These are phyloP conservation scores for Serendipita sp. DNA, from an alignment of 768 basidiomycete genomes.

Conservation along the genomic window DNA sequence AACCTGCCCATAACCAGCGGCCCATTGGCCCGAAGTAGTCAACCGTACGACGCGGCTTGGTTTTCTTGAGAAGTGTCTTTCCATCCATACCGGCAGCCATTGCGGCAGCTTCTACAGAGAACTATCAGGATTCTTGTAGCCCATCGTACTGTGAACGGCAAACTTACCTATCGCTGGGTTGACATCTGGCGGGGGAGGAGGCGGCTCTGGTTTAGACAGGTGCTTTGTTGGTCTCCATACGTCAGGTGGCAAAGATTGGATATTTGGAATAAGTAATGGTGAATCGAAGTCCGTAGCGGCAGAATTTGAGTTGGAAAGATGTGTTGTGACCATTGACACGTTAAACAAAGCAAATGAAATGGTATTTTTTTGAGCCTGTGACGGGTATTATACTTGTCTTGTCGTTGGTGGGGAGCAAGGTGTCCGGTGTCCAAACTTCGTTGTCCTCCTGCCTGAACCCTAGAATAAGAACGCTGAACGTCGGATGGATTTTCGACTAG, in stretches of 20 bases:
- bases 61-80: slow-evolving; percentile 66
- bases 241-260: neutral
- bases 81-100: slow-evolving; percentile 39
- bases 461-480: neutral
- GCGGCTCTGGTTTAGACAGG: neutral
- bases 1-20: slow-evolving; percentile 65
- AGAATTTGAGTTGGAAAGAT: too few species aligned
- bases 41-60: slow-evolving; percentile 81
- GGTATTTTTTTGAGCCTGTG: too few species aligned
- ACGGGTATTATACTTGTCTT: neutral
- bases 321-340: too few species aligned
- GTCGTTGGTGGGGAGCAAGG: neutral
- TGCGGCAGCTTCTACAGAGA: neutral
- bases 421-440: neutral
- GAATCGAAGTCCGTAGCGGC: neutral
- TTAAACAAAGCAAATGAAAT: too few species aligned
- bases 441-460: too few species aligned
- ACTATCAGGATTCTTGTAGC: neutral
- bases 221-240: slow-evolving; percentile 5
- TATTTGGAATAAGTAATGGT: neutral
- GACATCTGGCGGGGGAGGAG: neutral
- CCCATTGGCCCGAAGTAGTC: slow-evolving; percentile 86
- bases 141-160: neutral
- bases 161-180: neutral
- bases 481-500: slow-evolving; percentile 2